Evolutionary conservation across 192 early-diverging fungal species (phyloP).

Genomic region (Coemansia sp.): DNA sequence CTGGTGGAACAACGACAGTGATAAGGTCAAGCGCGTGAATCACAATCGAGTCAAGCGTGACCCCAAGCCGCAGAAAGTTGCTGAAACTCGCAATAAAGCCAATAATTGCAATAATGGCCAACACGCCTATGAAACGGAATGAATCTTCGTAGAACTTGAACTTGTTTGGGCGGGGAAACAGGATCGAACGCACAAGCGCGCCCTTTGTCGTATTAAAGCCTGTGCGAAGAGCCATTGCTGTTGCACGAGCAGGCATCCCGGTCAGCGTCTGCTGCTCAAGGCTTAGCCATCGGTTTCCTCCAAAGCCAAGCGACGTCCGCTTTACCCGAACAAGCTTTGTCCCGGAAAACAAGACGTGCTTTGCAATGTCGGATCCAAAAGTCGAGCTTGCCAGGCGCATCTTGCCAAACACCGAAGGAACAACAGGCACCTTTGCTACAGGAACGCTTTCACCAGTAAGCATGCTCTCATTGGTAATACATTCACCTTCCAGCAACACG

Average conservation of each 20-base stretch:
- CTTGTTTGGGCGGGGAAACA: slow-evolving; percentile 94
- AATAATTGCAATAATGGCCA: slow-evolving; percentile 76
- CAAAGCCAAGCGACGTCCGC: slow-evolving; percentile 43
- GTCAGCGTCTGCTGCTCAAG: slow-evolving; percentile 45
- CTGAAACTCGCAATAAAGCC: slow-evolving; percentile 86
- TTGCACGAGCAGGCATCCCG: slow-evolving; percentile 58
- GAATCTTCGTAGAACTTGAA: slow-evolving; percentile 98
- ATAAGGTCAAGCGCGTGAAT: slow-evolving; percentile 94
- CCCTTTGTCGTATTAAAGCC: slow-evolving; percentile 98
- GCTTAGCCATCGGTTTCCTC: slow-evolving; percentile 48
- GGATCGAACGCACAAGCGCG: slow-evolving; percentile 88
- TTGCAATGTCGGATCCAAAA: slow-evolving; percentile 65
- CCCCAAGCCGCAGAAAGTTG: slow-evolving; percentile 83
- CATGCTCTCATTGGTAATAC: slow-evolving; percentile 98
- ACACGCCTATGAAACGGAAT: slow-evolving; percentile 92
- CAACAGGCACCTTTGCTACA: slow-evolving; percentile 85
- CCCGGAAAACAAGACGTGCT: slow-evolving; percentile 89
- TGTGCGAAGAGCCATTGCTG: slow-evolving; percentile 87
- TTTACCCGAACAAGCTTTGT: slow-evolving; percentile 88
- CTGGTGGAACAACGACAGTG: slow-evolving; percentile 94
- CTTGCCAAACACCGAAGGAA: slow-evolving; percentile 66
- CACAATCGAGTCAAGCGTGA: slow-evolving; percentile 69
- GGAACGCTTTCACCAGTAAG: slow-evolving; percentile 96
- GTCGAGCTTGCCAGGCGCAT: slow-evolving; percentile 54
- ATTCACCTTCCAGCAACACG: slow-evolving; percentile 87